phyloP scores from a whole-genome alignment of 2,329 filamentous ascomycete species.

The Cladosporium halotolerans region DNA sequence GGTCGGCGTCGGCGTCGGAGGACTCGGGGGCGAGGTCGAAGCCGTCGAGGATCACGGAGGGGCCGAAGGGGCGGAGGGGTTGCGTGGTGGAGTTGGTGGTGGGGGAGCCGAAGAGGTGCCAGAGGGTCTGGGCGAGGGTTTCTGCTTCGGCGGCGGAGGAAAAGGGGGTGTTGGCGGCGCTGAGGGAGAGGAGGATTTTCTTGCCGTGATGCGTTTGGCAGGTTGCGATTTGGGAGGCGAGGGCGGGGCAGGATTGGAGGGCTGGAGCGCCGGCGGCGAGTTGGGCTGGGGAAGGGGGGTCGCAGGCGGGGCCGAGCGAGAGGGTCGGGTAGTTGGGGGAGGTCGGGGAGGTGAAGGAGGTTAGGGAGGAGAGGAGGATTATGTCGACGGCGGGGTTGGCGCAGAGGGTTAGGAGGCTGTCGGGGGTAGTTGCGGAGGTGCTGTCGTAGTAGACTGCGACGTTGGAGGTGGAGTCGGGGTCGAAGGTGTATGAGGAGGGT shows the following conservation, averaged over 20 bases:
- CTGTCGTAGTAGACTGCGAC: slow-evolving; percentile 54
- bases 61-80: slow-evolving; percentile 43
- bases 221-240: slow-evolving; percentile 36
- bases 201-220: slow-evolving; percentile 38
- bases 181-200: slow-evolving; percentile 43
- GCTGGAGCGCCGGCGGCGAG: slow-evolving; percentile 29
- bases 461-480: slow-evolving; percentile 40
- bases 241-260: slow-evolving; percentile 34
- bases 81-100: slow-evolving; percentile 22
- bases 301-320: slow-evolving; percentile 33
- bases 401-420: slow-evolving; percentile 45
- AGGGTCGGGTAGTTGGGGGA: slow-evolving; percentile 32
- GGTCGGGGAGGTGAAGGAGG: slow-evolving; percentile 42
- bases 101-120: slow-evolving; percentile 32
- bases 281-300: slow-evolving; percentile 23
- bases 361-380: slow-evolving; percentile 52
- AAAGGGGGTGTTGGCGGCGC: slow-evolving; percentile 29
- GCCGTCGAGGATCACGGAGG: slow-evolving; percentile 43
- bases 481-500: slow-evolving; percentile 26
- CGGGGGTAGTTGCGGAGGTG: slow-evolving; percentile 41
- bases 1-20: slow-evolving; percentile 12
- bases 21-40: slow-evolving; percentile 48
- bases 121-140: slow-evolving; percentile 29
- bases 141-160: slow-evolving; percentile 23
- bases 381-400: slow-evolving; percentile 47